Evolutionary conservation across 805 yeast species (phyloP), one percentile per base, ranked within the genome.

Genomic region (Kazachstania psychrophila): DNA sequence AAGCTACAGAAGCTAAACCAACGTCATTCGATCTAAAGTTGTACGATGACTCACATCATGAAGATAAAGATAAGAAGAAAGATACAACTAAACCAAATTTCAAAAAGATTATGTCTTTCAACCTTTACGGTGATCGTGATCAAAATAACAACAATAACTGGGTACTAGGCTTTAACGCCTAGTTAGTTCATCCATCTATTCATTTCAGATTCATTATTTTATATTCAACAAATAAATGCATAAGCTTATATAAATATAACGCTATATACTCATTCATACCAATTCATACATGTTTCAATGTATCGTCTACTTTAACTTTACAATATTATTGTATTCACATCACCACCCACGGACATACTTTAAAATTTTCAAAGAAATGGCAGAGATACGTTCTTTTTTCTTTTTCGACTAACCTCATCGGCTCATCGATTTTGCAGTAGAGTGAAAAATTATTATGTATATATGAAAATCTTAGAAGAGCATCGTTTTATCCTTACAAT

Each of bases 51-150:
- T n/a, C n/a, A n/a, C n/a, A n/a, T n/a, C n/a, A n/a, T 17, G 43
- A 42, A 5, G 29, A 39, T 14, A 34, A 38, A 8, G 33, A 26
- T 11, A 23, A 37, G 26, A 29, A 34, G 8, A 14, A 36, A 28
- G 26, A 40, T 28, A 14, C 39, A 28, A 33, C 33, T 43, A 22
- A 45, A 38, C 24, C 41, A 40, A 17, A 36, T 32, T 52, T 51
- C 44, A 55, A 54, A 38, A 56, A 50, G 36, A 54, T 59, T 12
- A 40, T 52, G 10, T 48, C 59, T 3, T 37, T 58, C 10, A 56
- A 56, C 40, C 41, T 58, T 13, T 58, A 58, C 33, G 60, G 56
- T 16, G 56, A 50, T 32, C 45, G 42, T 14, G 58, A 49, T 17
- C 30, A 41, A 30, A 49, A 45, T 28, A 46, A 46, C 26, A 40